Conservation (phyloP, 306 rosid genomes). For the Ormosia emarginata region DNA sequence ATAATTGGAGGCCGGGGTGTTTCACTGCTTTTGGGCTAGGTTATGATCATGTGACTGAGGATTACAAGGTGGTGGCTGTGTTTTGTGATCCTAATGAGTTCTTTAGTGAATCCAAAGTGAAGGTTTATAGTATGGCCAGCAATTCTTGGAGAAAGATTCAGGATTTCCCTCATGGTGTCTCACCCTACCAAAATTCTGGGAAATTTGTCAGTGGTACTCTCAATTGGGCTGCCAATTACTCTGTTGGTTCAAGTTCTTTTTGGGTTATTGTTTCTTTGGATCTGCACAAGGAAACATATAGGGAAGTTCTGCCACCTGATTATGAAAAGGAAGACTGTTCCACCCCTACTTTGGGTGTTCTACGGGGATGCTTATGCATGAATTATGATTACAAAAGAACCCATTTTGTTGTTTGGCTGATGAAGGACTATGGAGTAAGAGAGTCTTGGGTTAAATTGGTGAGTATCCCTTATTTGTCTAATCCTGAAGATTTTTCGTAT, state of each 20-base stretch:
- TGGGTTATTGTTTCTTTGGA: slow-evolving; percentile 47
- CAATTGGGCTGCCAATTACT: slow-evolving; percentile 35
- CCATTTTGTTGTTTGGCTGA: slow-evolving; percentile 47
- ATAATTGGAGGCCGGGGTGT: slow-evolving; percentile 52
- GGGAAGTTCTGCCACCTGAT: slow-evolving; percentile 43
- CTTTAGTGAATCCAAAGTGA: slow-evolving; percentile 38
- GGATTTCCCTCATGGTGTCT: slow-evolving; percentile 38
- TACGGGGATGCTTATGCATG: slow-evolving; percentile 36
- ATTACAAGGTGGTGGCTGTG: slow-evolving; percentile 50
- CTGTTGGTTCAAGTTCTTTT: slow-evolving; percentile 17
- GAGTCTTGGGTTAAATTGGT: slow-evolving; percentile 45
- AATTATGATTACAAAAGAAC: slow-evolving; percentile 38
- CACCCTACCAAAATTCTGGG: slow-evolving; percentile 37
- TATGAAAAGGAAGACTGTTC: slow-evolving; percentile 47
- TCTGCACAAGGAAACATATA: slow-evolving; percentile 36
- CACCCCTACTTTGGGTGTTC: slow-evolving; percentile 37
- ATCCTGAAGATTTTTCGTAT: slow-evolving; percentile 46
- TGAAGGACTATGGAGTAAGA: slow-evolving; percentile 42
- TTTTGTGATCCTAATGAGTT: slow-evolving; percentile 38
- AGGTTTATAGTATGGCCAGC: slow-evolving; percentile 30
- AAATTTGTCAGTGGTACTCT: slow-evolving; percentile 46
- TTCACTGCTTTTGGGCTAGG: slow-evolving; percentile 52
- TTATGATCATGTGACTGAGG: slow-evolving; percentile 38
- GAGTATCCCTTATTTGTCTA: slow-evolving; percentile 47
- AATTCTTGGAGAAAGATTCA: slow-evolving; percentile 46